Conservation (phyloP, 306 rosid species). For the Prunus mume region DNA sequence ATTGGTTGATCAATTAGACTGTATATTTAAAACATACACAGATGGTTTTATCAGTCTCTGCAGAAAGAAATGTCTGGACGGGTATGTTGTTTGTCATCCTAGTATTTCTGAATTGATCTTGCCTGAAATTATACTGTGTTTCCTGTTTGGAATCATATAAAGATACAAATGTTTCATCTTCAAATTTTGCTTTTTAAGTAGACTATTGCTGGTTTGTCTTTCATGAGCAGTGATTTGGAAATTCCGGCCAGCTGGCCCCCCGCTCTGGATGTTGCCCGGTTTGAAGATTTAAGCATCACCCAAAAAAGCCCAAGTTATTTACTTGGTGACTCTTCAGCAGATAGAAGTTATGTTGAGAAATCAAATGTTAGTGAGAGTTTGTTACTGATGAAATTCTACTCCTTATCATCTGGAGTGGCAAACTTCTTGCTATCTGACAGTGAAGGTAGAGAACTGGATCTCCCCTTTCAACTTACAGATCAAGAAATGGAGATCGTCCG, state of each 20-base stretch:
- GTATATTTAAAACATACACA: conserved; percentile 50
- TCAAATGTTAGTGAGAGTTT: conserved; percentile 78
- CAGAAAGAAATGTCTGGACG: conserved; percentile 45
- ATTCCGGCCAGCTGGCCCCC: conserved; percentile 54
- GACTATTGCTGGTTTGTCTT: neutral
- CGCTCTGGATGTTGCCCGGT: conserved; percentile 31
- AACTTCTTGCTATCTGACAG: conserved; percentile 56
- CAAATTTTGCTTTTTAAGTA: neutral
- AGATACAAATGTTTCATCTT: neutral
- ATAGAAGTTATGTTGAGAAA: conserved; percentile 67
- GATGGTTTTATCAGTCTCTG: conserved; percentile 51
- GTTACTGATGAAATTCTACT: conserved; percentile 73
- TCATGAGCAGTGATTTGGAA: conserved; percentile 40
- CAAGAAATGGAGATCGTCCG: conserved; percentile 59
- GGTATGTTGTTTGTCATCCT: conserved; percentile 36
- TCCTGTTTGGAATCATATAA: too few species aligned
- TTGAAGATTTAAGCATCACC: conserved; percentile 29
- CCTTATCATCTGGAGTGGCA: conserved; percentile 48
- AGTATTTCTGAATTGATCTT: neutral
- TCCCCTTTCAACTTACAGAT: conserved; percentile 73
- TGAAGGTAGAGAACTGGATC: conserved; percentile 52
- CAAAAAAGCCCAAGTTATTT: conserved; percentile 25
- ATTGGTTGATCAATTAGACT: conserved; percentile 51
- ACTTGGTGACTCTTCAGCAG: conserved; percentile 31
- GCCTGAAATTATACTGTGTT: too few species aligned